Conservation (phyloP, 345 rosid species). For the Melaleuca quinquenervia region DNA sequence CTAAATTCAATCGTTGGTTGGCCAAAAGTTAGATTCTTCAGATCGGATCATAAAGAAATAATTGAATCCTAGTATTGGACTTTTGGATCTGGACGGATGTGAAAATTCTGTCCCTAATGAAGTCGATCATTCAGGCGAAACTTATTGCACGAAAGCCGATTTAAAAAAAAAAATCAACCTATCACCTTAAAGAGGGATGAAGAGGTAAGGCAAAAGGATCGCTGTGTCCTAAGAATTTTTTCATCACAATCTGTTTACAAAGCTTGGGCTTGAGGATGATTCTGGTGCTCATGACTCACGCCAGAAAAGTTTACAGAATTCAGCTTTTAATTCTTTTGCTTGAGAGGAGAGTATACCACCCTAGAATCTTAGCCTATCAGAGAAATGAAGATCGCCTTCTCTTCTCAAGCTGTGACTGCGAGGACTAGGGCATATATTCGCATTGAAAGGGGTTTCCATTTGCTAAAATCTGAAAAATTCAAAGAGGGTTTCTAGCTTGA, state of each 20-base stretch:
- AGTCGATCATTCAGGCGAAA: neutral
- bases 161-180: neutral
- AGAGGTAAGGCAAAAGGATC: neutral
- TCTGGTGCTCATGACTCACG: neutral
- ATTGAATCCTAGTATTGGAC: neutral
- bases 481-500: neutral
- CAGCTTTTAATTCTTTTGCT: neutral
- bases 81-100: neutral
- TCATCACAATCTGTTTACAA: neutral
- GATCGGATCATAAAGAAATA: neutral
- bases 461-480: neutral
- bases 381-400: neutral
- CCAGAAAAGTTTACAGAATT: neutral
- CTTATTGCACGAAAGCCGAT: neutral
- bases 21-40: neutral
- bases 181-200: neutral
- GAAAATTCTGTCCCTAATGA: neutral
- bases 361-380: neutral
- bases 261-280: neutral
- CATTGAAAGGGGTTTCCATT: neutral
- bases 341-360: neutral
- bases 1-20: neutral
- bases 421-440: neutral
- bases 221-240: neutral
- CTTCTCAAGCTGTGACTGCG: neutral